Base-by-base conservation (phyloP, 345 rosid genomes). In the Acer yangbiense region DNA sequence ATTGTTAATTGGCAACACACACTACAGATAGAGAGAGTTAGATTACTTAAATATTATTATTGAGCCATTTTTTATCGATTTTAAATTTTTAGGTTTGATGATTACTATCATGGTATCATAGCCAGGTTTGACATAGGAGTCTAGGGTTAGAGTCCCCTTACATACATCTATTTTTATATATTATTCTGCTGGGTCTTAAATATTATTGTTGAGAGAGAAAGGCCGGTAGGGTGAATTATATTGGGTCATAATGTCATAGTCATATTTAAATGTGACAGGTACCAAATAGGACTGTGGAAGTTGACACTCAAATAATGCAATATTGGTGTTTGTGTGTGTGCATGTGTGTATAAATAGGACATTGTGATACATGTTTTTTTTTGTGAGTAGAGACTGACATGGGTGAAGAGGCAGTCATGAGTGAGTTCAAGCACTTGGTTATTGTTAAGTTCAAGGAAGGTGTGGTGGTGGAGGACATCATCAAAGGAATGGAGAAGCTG, bases 391-490 rank as follows among this genome's bases (percentile, higher is more conserved):
- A 7, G 72, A 21, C 23, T 25, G 35, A 70, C 54, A 63, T 52
- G 68, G 70, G 66, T 35, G 65, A 32, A 65, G 79, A 69, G 23
- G 62, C 54, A 41, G 41, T 48, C 77, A 80, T 88, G 87, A 88
- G 81, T 83, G 95, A 86, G 80, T 90, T 91, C 85, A 96, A 92
- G 90, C 97, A 93, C 83, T 86, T 96, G 83, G 98, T 87, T 68
- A 70, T 91, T 72, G 96, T 91, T 39, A 96, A 92, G 94, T 96
- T 96, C 77, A 96, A 92, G 80, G 97, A 89, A 73, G 94, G 75
- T 79, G 82, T 74, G 7, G 85, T 12, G 13, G 92, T 87, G 79
- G 93, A 89, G 46, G 97, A 91, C 71, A 83, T 96, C 69, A 52
- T 96, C 71, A 92, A 90, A 80, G 98, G 99, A 29, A 85, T 93